Base-by-base conservation (phyloP, 495 filamentous ascomycete genomes). In the Talaromyces nanjingensis region DNA sequence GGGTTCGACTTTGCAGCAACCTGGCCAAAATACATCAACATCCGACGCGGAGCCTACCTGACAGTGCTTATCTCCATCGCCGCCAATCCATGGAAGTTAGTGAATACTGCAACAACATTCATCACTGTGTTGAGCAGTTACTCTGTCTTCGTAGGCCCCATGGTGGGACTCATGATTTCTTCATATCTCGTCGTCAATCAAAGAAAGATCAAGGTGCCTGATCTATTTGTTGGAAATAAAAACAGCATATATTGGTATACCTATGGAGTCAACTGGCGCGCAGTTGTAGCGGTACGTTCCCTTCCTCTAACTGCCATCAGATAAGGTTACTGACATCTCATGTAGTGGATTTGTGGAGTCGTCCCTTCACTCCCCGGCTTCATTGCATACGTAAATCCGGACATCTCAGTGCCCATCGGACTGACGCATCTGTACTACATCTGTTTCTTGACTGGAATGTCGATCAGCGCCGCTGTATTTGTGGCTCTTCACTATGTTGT, bases 1-100 rank as follows among this genome's bases (percentile, higher is more conserved):
- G 81, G 80, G 62, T 86, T 86, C 67, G 84, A 87, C 64, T 71
- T 87, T 25, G 82, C 80, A 0, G 81, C 79, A 16, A 74, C 86
- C n/a, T 82, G 78, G 67, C 84, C 84, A 8, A 76, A 75, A 33
- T 86, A 83, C 70, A 72, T 86, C 60, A 85, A 86, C 69, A 87
- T 87, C 64, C 70, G 71, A 37, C 78, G 84, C 45, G 84, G 82
- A 25, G 81, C 79, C 45, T 69, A 86, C 34, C 72, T 86, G 62
- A 80, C 81, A 20, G 75, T 76, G 49, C 62, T 81, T 29, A 69
- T 81, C 37, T 77, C 76, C n/a, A 67, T 81, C n/a, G 75, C 75
- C 6, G 77, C 78, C 27, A 74, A 77, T 52, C 82, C 82, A 1
- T 84, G 81, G 82, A 77, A 83, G 37, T 73, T 80, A 3, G 75